Evolutionary conservation across 345 rosid genomes (phyloP), one percentile per base, ranked within the genome.

Genomic region (Citrus cavaleriei): DNA sequence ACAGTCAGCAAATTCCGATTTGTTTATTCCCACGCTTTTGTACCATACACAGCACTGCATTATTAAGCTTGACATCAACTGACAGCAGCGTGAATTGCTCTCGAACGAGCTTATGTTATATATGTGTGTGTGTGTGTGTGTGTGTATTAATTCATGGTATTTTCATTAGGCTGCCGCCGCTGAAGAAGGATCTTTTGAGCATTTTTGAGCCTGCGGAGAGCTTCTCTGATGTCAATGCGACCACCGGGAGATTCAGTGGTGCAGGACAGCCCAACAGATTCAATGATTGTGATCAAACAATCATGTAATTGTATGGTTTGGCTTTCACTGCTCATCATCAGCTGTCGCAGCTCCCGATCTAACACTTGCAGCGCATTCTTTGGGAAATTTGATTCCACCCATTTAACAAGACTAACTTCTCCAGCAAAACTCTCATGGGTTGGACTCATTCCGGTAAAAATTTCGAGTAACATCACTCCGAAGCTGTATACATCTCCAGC

Each of bases 401-500:
- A 86, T 40, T 38, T 76, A 19, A 74, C 71, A 10, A 88, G 80
- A 72, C 75, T 82, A 12, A 73, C 70, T 22, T 83, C 90, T 57
- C 80, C 58, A 16, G 58, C 22, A 54, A 54, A 54, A 16, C 58
- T 54, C 58, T 54, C 58, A 6, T 54, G 22, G 58, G 58, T 54
- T 54, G 58, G 58, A 83, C 22, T 18, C 58, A 54, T 54, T 54
- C 58, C 58, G 22, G 21, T 18, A 19, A 54, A 54, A 16, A 54
- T 4, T 54, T 54, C 58, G 7, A 54, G 58, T 18, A 54, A 54
- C 22, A 54, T 54, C 22, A 87, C 84, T 35, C 89, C 87, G 25
- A 42, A 87, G 79, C 89, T 87, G 79, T 85, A 88, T 24, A 82
- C 87, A 74, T 90, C 93, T 73, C 91, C 90, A 55, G 82, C 83